A percentile compares a stretch with the other conserved stretches of the same genome.
These are phyloP conservation scores for Hypoxylon sp. DNA, from an alignment of 2,329 filamentous ascomycete genomes.

Conservation along the genomic window DNA sequence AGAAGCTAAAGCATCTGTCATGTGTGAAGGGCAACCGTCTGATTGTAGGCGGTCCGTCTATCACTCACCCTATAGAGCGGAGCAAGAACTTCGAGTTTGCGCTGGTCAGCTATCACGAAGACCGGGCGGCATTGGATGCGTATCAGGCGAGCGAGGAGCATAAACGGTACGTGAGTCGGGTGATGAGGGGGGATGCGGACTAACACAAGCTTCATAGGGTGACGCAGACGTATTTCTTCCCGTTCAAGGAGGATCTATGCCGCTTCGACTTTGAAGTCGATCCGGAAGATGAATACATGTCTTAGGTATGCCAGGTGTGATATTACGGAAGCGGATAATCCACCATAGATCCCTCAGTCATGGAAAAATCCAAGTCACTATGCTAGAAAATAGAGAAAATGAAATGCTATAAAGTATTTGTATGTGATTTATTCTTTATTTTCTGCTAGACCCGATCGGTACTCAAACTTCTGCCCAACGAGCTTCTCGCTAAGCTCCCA, in stretches of 20 bases:
- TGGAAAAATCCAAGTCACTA: too few relatives aligned
- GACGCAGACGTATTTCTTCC: slow-evolving; percentile 59
- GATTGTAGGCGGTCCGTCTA: slow-evolving; percentile 60
- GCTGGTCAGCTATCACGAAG: slow-evolving; percentile 59
- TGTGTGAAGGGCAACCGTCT: slow-evolving; percentile 59
- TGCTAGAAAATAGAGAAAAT: too few relatives aligned
- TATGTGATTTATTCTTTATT: neutral
- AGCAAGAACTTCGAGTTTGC: slow-evolving; percentile 63
- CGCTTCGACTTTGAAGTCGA: slow-evolving; percentile 61
- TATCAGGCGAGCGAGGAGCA: slow-evolving; percentile 64
- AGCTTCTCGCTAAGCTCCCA: slow-evolving; percentile 57
- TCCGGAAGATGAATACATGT: slow-evolving; percentile 15
- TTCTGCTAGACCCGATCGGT: slow-evolving; percentile 9
- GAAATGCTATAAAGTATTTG: neutral
- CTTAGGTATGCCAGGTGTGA: neutral
- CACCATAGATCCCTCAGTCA: too few relatives aligned
- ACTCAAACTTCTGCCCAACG: slow-evolving; percentile 46
- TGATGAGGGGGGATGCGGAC: neutral
- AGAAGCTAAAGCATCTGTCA: slow-evolving; percentile 55
- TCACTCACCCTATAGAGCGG: slow-evolving; percentile 59
- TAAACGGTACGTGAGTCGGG: slow-evolving; percentile 49
- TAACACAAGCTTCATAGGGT: slow-evolving; percentile 49
- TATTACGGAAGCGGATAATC: neutral
- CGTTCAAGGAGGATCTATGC: slow-evolving; percentile 60
- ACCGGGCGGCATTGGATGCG: slow-evolving; percentile 54